A percentile compares a stretch with the other conserved stretches of the same genome.
Evolutionary conservation across 2,329 filamentous ascomycete species (phyloP).

Genomic region (Beauveria sp.): DNA sequence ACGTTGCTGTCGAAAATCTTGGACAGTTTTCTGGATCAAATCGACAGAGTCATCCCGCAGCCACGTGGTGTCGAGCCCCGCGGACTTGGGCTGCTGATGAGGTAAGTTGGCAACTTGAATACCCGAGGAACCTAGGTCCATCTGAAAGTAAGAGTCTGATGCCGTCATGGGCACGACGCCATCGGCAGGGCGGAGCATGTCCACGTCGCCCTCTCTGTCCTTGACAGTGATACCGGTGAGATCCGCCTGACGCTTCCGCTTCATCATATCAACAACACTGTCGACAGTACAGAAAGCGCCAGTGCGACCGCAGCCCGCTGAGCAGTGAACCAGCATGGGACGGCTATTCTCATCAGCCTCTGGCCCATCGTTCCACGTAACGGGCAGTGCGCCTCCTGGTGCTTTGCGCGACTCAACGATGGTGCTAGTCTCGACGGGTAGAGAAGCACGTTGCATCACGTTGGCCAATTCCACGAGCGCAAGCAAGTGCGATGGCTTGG

Average conservation of each 20-base stretch:
- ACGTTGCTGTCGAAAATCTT: conserved; percentile 81
- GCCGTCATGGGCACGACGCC: conserved; percentile 21
- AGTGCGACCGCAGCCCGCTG: conserved; percentile 89
- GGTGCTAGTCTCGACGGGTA: conserved; percentile 37
- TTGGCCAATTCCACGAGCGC: conserved; percentile 86
- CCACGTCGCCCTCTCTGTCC: conserved; percentile 37
- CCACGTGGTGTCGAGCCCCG: conserved; percentile 50
- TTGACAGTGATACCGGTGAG: conserved; percentile 14
- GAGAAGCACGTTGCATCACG: conserved; percentile 56
- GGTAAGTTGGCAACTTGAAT: conserved; percentile 3
- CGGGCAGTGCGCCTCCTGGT: conserved; percentile 22
- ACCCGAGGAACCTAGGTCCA: neutral
- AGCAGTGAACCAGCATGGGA: conserved; percentile 89
- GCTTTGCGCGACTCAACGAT: conserved; percentile 25
- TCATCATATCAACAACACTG: conserved; percentile 91
- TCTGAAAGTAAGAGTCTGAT: conserved; percentile 9
- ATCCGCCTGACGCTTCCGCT: conserved; percentile 59
- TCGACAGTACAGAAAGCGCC: conserved; percentile 97
- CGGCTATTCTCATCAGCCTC: conserved; percentile 45
- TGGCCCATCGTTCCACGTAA: conserved; percentile 51
- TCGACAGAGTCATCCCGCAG: conserved; percentile 64
- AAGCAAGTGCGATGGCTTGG: conserved; percentile 78
- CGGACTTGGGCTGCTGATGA: neutral
- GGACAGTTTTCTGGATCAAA: conserved; percentile 77
- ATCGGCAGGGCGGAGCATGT: conserved; percentile 32